phyloP scores from a whole-genome alignment of 2,329 filamentous ascomycete genomes.

The Neoscytalidium dimidiatum region DNA sequence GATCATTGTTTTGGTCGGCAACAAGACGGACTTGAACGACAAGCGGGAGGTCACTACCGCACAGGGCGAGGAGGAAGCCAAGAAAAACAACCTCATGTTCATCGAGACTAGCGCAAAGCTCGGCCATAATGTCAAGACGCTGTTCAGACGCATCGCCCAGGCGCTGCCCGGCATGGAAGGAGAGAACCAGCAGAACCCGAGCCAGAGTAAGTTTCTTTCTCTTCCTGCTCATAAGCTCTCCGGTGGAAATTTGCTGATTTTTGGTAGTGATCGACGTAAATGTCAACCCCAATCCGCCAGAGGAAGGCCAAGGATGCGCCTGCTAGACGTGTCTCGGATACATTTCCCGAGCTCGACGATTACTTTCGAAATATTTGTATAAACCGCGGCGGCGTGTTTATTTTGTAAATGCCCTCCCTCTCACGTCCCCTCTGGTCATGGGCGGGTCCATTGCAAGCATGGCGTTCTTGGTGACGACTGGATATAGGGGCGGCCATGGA shows the following conservation, averaged over 20 bases:
- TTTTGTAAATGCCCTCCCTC: slow-evolving; percentile 21
- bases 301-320: slow-evolving; percentile 31
- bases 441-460: slow-evolving; percentile 36
- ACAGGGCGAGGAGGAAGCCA: slow-evolving; percentile 96
- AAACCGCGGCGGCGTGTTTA: slow-evolving; percentile 17
- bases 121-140: slow-evolving; percentile 94
- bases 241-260: slow-evolving; percentile 27
- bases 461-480: slow-evolving; percentile 30
- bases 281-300: slow-evolving; percentile 63
- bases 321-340: slow-evolving; percentile 29
- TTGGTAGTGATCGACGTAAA: slow-evolving; percentile 86
- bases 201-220: slow-evolving; percentile 67
- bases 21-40: slow-evolving; percentile 98
- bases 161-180: slow-evolving; percentile 97
- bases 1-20: slow-evolving; percentile 96
- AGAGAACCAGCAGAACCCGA: slow-evolving; percentile 73
- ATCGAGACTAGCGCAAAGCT: slow-evolving; percentile 98
- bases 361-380: slow-evolving; percentile 13
- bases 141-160: slow-evolving; percentile 98
- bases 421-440: slow-evolving; percentile 6
- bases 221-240: background rate
- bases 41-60: slow-evolving; percentile 96
- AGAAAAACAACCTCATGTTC: slow-evolving; percentile 98
- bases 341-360: slow-evolving; percentile 9
- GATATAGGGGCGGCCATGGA: slow-evolving; percentile 15